Base-by-base conservation (phyloP, 108 stramenopile genomes). In the Schizochytrium sp. region DNA sequence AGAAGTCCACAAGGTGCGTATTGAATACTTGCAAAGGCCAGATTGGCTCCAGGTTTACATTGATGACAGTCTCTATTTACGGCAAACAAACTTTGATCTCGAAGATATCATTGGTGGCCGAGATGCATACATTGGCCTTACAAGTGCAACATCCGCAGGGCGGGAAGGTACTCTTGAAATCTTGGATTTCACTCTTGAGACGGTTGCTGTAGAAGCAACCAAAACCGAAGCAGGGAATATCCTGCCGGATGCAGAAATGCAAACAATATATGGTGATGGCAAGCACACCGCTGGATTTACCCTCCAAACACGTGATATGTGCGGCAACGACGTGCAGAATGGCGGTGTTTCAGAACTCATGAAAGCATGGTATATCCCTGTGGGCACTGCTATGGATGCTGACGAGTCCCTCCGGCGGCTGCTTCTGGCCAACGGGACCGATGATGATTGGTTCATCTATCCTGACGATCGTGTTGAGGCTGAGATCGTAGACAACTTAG, bases 31-130 rank as follows among this genome's bases (percentile, higher is more conserved):
- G 17, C 17, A 49, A 38, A n/a, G 50, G 10, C 76, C 76, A 10
- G 76, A 49, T 40, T 83, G 76, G 76, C 3, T 83, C 15, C 76
- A 83, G 76, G 76, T 83, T 13, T 83, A 38, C 76, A 7, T 83
- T n/a, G 76, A 83, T 53, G 76, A 55, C 76, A 55, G 50, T 83
- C 76, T 83, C 8, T 83, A 83, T 28, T 28, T 83, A 13, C 47
- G 76, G 12, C 50, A 83, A 38, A 83, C 10, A 10, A 83, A 83
- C 28, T 83, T 49, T 28, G 53, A 49, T 10, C 76, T 83, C 3
- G 76, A 5, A 8, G 40, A 17, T 17, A 83, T 83, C 28, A 10
- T 83, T 0, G 53, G 53, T 7, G 76, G 76, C 13, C 47, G 76
- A 7, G 53, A 49, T 38, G 76, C 76, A 47, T 55, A 83, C 76